Evolutionary conservation across 169 alveolate genomes (phyloP).

Genomic region (Pseudocohnilembus persalinus): DNA sequence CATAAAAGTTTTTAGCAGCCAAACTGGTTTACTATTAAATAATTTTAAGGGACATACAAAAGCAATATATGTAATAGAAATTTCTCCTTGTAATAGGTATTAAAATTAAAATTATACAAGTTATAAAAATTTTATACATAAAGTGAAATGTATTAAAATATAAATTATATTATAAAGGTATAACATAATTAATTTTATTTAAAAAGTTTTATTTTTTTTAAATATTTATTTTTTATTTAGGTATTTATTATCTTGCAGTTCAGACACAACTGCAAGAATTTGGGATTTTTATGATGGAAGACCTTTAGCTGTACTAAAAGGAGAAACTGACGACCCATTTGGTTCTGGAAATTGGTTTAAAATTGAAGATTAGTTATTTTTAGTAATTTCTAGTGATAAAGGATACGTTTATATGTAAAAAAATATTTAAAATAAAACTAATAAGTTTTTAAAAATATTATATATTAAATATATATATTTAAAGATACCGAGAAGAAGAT

Average conservation of each 20-base stretch:
- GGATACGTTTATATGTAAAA: background rate
- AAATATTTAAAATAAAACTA: no score
- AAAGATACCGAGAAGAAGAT: background rate
- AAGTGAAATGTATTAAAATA: no score
- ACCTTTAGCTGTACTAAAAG: background rate
- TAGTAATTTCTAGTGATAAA: background rate
- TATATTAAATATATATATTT: no score
- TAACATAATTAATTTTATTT: no score
- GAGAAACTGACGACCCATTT: background rate
- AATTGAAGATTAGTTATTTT: no score
- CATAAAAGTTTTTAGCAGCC: conserved; percentile 39
- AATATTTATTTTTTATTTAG: background rate
- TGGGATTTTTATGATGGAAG: background rate
- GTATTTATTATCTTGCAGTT: background rate
- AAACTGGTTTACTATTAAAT: conserved; percentile 33
- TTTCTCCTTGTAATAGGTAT: conserved; percentile 40
- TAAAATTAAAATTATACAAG: background rate
- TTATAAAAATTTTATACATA: no score
- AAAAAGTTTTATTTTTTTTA: no score
- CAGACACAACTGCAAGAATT: background rate
- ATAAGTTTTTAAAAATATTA: no score
- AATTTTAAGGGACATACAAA: conserved; percentile 42
- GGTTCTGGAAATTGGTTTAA: background rate
- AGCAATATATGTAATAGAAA: conserved; percentile 33
- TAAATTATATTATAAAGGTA: no score